Evolutionary conservation across 352 stramenopile species (phyloP), one percentile per base, ranked within the genome.

Genomic region (Halophytophthora polymorphica): DNA sequence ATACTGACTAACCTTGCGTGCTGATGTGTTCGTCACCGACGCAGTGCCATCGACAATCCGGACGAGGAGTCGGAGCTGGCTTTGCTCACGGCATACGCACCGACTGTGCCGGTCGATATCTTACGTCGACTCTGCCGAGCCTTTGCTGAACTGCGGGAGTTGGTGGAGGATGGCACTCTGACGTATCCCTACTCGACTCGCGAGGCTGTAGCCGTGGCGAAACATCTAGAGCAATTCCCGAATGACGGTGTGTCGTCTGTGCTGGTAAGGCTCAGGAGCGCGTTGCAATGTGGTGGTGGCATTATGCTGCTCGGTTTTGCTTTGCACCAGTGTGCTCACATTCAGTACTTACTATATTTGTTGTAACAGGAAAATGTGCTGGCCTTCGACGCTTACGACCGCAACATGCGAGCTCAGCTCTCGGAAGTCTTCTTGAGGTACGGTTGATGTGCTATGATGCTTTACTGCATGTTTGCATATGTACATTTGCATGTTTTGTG

Each of bases 161-260:
- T 96, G 33, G 79, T 96, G 39, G 84, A 98, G 34, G 69, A 88
- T 28, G 93, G 95, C 17, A 69, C 77, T 31, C 83, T 99, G 35
- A 80, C 83, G 29, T 98, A 99, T 57, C 95, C 95, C 33, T 99
- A 97, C 69, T 97, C 86, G 15, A 92, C 88, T 10, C 75, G 96
- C 29, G 96, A 99, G 63, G 86, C 89, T 10, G 92, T 98, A n/a
- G 83, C 83, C 2, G 86, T 98, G 2, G 89, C 94, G 8, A 96
- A 96, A 56, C 96, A 99, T 63, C 55, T 98, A 21, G 77, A 98
- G 31, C 58, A 75, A 39, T 99, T 97, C 53, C 93, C 93, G 2
- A 64, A 81, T 15, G 95, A 99, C 63, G 88, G 86, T 12, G 71
- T 98, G 17, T 83, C 76, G 6, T 75, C 69, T 3, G 90, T 90